Evolutionary conservation across 2,329 filamentous ascomycete genomes (phyloP), one percentile per base, ranked within the genome.

Genomic region (Colletotrichum viniferum): DNA sequence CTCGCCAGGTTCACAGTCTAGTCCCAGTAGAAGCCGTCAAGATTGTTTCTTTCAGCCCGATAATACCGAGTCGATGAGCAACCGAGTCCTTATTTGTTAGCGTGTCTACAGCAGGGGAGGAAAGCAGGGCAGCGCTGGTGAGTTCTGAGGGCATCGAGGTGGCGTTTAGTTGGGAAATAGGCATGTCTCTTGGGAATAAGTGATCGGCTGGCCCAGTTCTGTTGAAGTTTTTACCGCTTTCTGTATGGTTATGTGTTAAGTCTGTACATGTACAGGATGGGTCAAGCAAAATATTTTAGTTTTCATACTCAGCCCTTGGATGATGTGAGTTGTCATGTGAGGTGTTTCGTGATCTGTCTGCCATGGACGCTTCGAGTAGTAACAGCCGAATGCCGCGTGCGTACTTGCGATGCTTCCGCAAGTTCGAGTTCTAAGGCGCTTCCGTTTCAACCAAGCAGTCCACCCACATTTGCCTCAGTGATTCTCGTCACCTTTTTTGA

Each of bases 161-260:
- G 74, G 71, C 71, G 71, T 76, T 76, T 36, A 58, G 32, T 60
- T 76, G 74, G 71, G 52, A 76, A 66, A 43, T 38, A 26, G 36
- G 43, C 24, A 43, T 66, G 65, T 62, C 38, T 69, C 43, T 34
- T 65, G 65, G 65, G 55, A 32, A 65, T 55, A 63, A 71, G 60
- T 66, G 60, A 63, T 24, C 71, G 60, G 65, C 65, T 70, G 71
- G 74, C 74, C 74, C 71, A 74, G 58, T 38, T 52, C 52, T 67
- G 58, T 71, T 68, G 14, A 32, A 30, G 28, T 62, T 58, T 73
- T 63, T 65, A 21, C 34, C 24, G 60, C 26, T 74, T 73, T 58
- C 30, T 73, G 64, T 73, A 55, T 73, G 63, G 38, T 68, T 61
- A 73, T 61, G 63, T 32, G 58, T 76, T 32, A 73, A 69, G 73